Conservation (phyloP, 2,329 filamentous ascomycete genomes). For the Aureobasidium lini region DNA sequence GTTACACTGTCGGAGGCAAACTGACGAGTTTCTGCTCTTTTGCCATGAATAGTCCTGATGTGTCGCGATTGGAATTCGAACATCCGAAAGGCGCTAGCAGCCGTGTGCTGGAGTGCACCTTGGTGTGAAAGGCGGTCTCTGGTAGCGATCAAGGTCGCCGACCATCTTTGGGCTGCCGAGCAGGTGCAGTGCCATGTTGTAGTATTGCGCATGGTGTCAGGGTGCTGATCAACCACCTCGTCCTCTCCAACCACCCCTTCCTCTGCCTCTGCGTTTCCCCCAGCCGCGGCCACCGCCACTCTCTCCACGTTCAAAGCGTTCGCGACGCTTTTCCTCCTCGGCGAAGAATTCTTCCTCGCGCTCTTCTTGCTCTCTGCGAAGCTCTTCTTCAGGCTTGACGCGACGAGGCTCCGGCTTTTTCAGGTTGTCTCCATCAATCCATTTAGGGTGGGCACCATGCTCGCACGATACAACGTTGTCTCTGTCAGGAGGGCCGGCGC, state of each 20-base stretch:
- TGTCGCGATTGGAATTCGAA: too few species aligned
- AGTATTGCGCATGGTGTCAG: neutral
- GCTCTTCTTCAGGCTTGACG: conserved; percentile 66
- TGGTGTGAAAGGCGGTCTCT: neutral
- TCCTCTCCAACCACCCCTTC: conserved; percentile 30
- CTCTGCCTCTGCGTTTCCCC: conserved; percentile 41
- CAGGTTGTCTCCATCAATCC: conserved; percentile 60
- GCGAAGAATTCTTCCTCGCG: conserved; percentile 46
- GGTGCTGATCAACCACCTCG: conserved; percentile 1
- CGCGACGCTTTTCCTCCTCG: conserved; percentile 42
- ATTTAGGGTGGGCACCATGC: conserved; percentile 75
- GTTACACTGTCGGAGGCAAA: too few species aligned
- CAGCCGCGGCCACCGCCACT: conserved; percentile 26
- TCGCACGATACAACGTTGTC: conserved; percentile 52
- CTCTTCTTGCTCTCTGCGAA: conserved; percentile 55
- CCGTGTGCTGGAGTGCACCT: too few species aligned
- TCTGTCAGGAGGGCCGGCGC: conserved; percentile 26
- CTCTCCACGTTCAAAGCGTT: conserved; percentile 41
- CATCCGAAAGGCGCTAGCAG: too few species aligned
- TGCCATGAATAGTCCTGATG: too few species aligned
- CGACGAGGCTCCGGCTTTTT: conserved; percentile 52
- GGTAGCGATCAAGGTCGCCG: neutral
- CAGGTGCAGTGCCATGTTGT: neutral
- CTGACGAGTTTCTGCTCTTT: too few species aligned
- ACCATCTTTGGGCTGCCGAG: neutral